Conservation (phyloP, 805 yeast species). For the Candida hungchunana region DNA sequence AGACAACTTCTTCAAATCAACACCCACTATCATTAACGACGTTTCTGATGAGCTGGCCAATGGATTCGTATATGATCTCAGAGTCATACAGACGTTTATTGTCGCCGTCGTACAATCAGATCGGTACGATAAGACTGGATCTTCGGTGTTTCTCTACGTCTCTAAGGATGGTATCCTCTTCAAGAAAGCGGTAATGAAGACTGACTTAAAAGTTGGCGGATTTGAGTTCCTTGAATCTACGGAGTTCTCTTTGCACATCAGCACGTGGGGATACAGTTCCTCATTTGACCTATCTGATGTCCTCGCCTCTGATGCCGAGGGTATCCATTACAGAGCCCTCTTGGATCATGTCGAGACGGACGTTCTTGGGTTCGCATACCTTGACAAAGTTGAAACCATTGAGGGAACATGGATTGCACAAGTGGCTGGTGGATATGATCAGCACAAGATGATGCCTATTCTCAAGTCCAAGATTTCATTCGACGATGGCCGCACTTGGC, state of each 20-base stretch:
- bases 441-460: constrained; percentile 15
- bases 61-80: constrained; percentile 29
- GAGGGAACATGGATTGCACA: constrained; percentile 66
- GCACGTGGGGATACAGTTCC: constrained; percentile 23
- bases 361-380: constrained; percentile 29
- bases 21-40: constrained; percentile 27
- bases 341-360: constrained; percentile 35
- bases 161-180: constrained; percentile 33
- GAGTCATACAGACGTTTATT: constrained; percentile 32
- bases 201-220: constrained; percentile 18
- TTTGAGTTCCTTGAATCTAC: constrained; percentile 35
- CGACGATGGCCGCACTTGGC: constrained; percentile 39
- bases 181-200: constrained; percentile 30
- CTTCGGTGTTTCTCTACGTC: constrained; percentile 23
- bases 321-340: constrained; percentile 45
- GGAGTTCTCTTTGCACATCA: constrained; percentile 37
- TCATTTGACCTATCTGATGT: constrained; percentile 17
- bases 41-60: constrained; percentile 27
- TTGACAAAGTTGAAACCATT: constrained; percentile 42
- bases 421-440: constrained; percentile 22
- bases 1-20: constrained; percentile 40
- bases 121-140: constrained; percentile 20
- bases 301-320: constrained; percentile 43
- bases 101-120: constrained; percentile 29
- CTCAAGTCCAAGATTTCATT: constrained; percentile 33